Conservation (phyloP, 2,329 filamentous ascomycete species). For the Daldinia sp. region DNA sequence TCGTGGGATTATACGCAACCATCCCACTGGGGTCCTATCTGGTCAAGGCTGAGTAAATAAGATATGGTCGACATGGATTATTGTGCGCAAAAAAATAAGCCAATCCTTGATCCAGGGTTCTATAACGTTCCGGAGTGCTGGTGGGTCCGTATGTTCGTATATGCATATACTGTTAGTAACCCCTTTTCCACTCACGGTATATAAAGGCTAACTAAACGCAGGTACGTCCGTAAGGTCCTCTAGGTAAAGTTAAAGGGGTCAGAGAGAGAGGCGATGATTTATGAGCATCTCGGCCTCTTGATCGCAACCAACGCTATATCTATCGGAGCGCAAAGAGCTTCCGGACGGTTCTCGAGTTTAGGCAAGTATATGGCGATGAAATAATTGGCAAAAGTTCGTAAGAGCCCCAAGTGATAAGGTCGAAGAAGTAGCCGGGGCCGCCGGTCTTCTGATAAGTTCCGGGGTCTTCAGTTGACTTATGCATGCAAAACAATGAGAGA, state of each 20-base stretch:
- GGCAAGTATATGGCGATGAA: neutral
- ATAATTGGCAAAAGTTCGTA: neutral
- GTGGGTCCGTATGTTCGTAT: neutral
- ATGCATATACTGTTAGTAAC: neutral
- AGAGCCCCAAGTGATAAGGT: neutral
- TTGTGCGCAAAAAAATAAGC: neutral
- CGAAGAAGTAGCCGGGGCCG: neutral
- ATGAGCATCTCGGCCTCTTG: too few relatives aligned
- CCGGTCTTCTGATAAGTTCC: neutral
- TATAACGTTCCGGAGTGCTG: neutral
- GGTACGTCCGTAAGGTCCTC: neutral
- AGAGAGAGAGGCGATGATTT: neutral
- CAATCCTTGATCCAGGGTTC: neutral
- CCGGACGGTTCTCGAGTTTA: neutral
- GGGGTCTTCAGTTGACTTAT: neutral
- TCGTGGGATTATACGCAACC: neutral
- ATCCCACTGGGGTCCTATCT: neutral
- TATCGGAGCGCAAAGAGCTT: too few relatives aligned
- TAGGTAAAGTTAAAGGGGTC: neutral
- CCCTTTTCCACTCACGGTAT: neutral
- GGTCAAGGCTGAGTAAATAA: neutral
- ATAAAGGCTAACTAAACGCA: neutral
- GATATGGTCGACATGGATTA: neutral
- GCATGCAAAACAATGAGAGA: too few relatives aligned
- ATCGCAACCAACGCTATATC: neutral